A percentile compares a stretch with the other conserved stretches of the same genome.
Evolutionary conservation across 2,329 filamentous ascomycete genomes (phyloP).

Genomic region (Curvularia hawaiiensis): DNA sequence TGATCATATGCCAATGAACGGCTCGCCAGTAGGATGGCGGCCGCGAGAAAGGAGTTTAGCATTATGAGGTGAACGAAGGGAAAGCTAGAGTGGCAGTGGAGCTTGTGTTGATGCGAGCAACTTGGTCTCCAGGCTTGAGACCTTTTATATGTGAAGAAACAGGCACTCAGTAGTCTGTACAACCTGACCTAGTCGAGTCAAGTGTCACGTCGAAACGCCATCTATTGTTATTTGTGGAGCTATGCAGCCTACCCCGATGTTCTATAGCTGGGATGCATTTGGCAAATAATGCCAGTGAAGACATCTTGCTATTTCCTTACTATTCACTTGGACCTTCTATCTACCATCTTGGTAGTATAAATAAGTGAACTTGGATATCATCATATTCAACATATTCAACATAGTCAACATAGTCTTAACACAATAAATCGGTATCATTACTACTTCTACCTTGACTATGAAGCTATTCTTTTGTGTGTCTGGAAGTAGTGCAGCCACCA

Average conservation of each 20-base stretch:
- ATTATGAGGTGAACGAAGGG: background rate
- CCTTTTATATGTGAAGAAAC: background rate
- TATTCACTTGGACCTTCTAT: no score
- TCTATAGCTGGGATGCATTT: background rate
- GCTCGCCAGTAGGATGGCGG: conserved; percentile 1
- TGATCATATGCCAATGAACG: conserved; percentile 2
- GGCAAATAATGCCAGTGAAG: no score
- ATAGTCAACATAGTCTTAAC: no score
- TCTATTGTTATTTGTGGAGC: background rate
- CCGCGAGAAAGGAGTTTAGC: background rate
- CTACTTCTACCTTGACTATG: background rate
- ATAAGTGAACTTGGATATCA: no score
- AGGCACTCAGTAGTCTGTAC: background rate
- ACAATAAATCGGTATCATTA: no score
- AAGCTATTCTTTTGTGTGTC: no score
- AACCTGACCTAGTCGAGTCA: background rate
- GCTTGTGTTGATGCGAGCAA: background rate
- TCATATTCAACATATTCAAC: no score
- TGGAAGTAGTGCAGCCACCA: background rate
- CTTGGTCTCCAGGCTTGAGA: background rate
- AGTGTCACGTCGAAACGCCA: background rate
- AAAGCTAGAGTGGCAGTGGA: background rate
- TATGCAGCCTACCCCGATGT: background rate
- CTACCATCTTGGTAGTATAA: no score
- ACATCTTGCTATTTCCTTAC: no score